Percentiles rank a stretch among this genome's conserved stretches.
These are phyloP conservation scores for Pyrenula aspistea DNA, from an alignment of 495 filamentous ascomycete genomes.

Conservation along the genomic window DNA sequence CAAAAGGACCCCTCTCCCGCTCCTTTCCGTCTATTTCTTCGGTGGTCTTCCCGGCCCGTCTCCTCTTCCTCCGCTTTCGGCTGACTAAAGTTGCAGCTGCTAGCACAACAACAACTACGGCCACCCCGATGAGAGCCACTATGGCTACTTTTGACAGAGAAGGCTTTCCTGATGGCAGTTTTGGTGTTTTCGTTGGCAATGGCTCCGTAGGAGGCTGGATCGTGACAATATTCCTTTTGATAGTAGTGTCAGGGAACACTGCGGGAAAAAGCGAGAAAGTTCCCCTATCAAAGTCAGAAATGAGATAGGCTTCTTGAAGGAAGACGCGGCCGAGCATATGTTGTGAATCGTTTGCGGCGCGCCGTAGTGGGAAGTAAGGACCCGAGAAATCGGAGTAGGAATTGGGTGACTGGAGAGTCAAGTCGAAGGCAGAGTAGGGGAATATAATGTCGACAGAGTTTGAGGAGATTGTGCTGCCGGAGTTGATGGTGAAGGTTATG, in stretches of 20 bases:
- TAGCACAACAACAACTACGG: not conserved
- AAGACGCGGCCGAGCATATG: constrained; percentile 49
- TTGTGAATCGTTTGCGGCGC: constrained; percentile 26
- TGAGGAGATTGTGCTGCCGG: constrained; percentile 24
- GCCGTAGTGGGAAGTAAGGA: constrained; percentile 43
- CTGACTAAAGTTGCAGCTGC: not conserved
- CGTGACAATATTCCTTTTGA: not conserved
- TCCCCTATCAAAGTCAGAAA: constrained; percentile 41
- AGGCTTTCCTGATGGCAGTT: not conserved
- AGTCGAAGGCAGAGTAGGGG: constrained; percentile 44
- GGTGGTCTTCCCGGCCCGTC: not conserved
- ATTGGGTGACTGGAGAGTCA: constrained; percentile 38
- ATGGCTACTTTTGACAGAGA: not conserved
- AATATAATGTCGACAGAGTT: constrained; percentile 44
- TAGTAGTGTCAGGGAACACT: not conserved
- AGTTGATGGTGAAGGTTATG: constrained; percentile 30
- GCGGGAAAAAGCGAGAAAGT: constrained; percentile 29
- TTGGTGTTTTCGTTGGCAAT: not conserved
- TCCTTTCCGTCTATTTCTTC: not conserved
- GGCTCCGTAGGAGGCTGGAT: not conserved
- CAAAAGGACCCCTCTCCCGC: not conserved
- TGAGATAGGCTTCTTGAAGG: constrained; percentile 51
- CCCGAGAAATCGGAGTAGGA: constrained; percentile 14
- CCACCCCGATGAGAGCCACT: not conserved
- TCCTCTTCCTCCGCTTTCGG: not conserved